Conservation (phyloP, 768 basidiomycete genomes). For the Suillus placidus region DNA sequence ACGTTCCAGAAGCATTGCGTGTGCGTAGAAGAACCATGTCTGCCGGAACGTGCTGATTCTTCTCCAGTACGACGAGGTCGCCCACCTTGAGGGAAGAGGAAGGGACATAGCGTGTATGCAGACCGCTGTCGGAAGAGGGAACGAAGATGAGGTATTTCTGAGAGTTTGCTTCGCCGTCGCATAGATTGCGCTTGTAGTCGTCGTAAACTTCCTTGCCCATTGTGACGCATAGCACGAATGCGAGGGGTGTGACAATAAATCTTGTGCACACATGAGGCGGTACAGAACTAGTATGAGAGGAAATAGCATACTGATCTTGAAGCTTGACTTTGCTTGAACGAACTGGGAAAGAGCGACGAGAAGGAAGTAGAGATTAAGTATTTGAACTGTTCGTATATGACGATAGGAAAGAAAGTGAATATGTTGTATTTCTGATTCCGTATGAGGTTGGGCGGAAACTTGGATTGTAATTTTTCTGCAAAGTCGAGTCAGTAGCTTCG, state of each 20-base stretch:
- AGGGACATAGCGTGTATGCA: slow-evolving; percentile 76
- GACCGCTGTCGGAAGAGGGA: slow-evolving; percentile 42
- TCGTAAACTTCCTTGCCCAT: slow-evolving; percentile 99
- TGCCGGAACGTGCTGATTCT: slow-evolving; percentile 96
- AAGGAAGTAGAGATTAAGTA: slow-evolving; percentile 99
- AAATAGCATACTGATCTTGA: slow-evolving; percentile 82
- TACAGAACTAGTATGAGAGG: slow-evolving; percentile 1
- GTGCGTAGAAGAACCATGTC: slow-evolving; percentile 91
- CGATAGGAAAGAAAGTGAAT: slow-evolving; percentile 95
- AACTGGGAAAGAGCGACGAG: slow-evolving; percentile 97
- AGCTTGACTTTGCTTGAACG: slow-evolving; percentile 86
- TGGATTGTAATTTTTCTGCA: slow-evolving; percentile 69
- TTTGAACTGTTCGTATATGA: slow-evolving; percentile 99
- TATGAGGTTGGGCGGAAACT: slow-evolving; percentile 86
- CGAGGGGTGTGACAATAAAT: slow-evolving; percentile 92
- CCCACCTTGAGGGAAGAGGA: slow-evolving; percentile 89
- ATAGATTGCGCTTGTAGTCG: slow-evolving; percentile 91
- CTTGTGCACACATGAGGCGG: slow-evolving; percentile 47
- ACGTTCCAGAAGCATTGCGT: slow-evolving; percentile 86
- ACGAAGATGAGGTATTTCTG: slow-evolving; percentile 87
- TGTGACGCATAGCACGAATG: slow-evolving; percentile 91
- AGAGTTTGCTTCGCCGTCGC: slow-evolving; percentile 95
- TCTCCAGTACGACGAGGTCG: slow-evolving; percentile 88
- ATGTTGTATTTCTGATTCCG: slow-evolving; percentile 98
- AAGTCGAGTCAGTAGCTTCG: neutral